A percentile compares a stretch with the other conserved stretches of the same genome.
Evolutionary conservation across 2,329 filamentous ascomycete species (phyloP).

Genomic region (Fusarium secorum): DNA sequence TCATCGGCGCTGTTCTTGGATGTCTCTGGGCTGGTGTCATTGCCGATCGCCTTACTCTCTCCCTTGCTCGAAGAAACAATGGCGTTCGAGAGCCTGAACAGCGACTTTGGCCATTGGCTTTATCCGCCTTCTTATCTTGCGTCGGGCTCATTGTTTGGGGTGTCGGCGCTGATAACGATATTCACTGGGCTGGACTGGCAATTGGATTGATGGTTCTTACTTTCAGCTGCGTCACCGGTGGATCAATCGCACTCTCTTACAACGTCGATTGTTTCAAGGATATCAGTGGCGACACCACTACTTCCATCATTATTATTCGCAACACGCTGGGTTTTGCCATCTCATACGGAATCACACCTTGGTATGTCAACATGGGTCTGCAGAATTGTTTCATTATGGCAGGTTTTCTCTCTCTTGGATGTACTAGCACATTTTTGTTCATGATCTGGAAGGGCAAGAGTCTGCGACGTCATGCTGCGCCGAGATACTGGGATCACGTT

Average conservation of each 20-base stretch:
- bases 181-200: background rate
- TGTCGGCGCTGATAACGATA: background rate
- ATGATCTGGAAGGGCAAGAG: background rate
- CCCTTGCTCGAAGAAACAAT: background rate
- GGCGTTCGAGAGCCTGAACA: background rate
- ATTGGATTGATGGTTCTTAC: background rate
- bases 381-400: constrained; percentile 1
- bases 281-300: background rate
- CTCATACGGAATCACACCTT: background rate
- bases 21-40: background rate
- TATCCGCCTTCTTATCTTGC: background rate
- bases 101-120: background rate
- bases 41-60: background rate
- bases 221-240: background rate
- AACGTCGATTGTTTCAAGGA: constrained; percentile 3
- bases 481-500: background rate
- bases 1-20: background rate
- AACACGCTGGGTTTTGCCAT: background rate
- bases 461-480: background rate
- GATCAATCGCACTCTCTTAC: background rate
- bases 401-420: background rate
- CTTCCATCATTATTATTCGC: background rate
- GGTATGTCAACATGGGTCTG: background rate
- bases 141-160: background rate
- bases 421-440: background rate